These are phyloP conservation scores for Castanea mollissima DNA, from an alignment of 306 rosid genomes.

Conservation along the genomic window DNA sequence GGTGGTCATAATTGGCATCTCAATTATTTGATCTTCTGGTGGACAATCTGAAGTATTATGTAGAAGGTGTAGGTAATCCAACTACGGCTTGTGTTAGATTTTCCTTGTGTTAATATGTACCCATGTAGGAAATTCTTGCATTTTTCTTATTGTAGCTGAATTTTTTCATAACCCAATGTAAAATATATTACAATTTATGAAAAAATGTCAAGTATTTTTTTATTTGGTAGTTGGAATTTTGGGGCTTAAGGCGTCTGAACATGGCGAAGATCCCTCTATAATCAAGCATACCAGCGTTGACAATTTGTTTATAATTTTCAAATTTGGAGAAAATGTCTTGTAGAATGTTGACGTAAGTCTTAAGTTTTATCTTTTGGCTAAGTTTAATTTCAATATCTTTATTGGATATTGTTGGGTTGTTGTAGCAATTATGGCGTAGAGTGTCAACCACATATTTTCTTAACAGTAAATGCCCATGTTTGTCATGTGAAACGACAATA, in stretches of 20 bases:
- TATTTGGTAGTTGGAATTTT: not conserved
- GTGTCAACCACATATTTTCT: too few relatives aligned
- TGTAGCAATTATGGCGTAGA: too few relatives aligned
- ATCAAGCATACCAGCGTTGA: too few relatives aligned
- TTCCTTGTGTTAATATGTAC: constrained; percentile 14
- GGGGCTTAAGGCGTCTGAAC: not conserved
- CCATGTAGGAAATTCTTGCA: constrained; percentile 26
- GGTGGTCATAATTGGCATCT: not conserved
- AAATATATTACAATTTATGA: constrained; percentile 14
- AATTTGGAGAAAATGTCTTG: too few relatives aligned
- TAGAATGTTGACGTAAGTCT: too few relatives aligned
- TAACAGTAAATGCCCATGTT: too few relatives aligned
- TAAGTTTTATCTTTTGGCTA: too few relatives aligned
- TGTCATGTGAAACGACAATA: too few relatives aligned
- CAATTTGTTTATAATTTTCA: too few relatives aligned
- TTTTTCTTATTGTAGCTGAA: constrained; percentile 15
- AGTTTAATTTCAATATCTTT: too few relatives aligned
- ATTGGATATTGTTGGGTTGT: too few relatives aligned
- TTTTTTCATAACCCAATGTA: constrained; percentile 36
- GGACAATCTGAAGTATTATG: not conserved
- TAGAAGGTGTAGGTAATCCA: not conserved
- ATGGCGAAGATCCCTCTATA: too few relatives aligned
- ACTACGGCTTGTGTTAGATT: constrained; percentile 9
- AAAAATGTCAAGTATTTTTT: not conserved
- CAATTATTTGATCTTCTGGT: constrained; percentile 9